Evolutionary conservation across 805 yeast genomes (phyloP), one percentile per base, ranked within the genome.

Genomic region (Kodamaea restingae): DNA sequence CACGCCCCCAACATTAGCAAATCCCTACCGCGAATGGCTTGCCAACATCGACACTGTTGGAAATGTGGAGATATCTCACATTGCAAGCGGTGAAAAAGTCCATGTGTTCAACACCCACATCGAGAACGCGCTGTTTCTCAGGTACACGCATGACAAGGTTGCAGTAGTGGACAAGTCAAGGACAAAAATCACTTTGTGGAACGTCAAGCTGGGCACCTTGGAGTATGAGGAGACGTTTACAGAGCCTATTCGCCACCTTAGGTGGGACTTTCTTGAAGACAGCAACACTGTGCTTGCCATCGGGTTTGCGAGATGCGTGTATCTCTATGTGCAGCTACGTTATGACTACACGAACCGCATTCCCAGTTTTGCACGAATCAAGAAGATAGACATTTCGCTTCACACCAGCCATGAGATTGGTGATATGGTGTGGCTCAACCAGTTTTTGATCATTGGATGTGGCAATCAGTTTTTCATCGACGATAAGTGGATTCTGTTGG

Each of bases 401-500:
- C 84, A 75, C 51, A 88, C 96, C 0, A 67, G 85, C 0, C 96
- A 88, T 55, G 70, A 69, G 11, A 88, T 90, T 43, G 96, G 96
- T 6, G 97, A 90, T 56, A 83, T 95, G 11, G 70, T 84, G 10
- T 91, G 97, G 97, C 65, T 91, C 46, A 71, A 75, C 35, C 95
- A 95, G 1, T 74, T 80, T 12, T 70, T 90, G 39, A 90, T 85
- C 1, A 78, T 87, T 41, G 96, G 93, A 2, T 71, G 91, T 11
- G 97, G 97, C 0, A 90, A 90, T 58, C 97, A 90, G 55, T 72
- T 90, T 34, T 88, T 85, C 50, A 71, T 90, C 25, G 85, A 85
- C 42, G 95, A 88, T 54, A 81, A 84, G 50, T 60, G 71, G 66
- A 56, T 68, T 8, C 51, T 53, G 34, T 40, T 67, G 32, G 40